Conservation (phyloP, 2,329 filamentous ascomycete genomes). For the Calonectria pteridis region DNA sequence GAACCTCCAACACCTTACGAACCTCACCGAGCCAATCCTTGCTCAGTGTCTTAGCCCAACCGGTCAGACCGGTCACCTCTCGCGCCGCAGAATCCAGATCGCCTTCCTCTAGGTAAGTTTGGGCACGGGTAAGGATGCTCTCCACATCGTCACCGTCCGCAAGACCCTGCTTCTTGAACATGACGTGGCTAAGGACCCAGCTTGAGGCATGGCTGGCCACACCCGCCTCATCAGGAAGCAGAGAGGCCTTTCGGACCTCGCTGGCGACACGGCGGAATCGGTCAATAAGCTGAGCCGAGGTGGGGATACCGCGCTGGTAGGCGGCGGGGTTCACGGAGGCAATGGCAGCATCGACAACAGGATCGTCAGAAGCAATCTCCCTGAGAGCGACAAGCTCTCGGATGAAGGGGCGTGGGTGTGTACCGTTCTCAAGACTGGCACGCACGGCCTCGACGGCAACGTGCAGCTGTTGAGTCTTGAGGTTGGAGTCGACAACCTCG, state of each 20-base stretch:
- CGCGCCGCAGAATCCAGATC: constrained; percentile 90
- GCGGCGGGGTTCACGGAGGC: constrained; percentile 94
- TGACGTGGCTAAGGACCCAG: constrained; percentile 89
- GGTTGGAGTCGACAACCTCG: constrained; percentile 87
- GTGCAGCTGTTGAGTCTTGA: constrained; percentile 95
- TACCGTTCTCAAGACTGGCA: constrained; percentile 80
- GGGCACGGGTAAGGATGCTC: constrained; percentile 89
- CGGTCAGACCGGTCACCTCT: constrained; percentile 93
- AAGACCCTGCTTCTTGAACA: constrained; percentile 94
- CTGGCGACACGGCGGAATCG: constrained; percentile 92
- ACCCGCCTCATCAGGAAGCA: constrained; percentile 93
- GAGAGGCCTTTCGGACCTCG: constrained; percentile 93
- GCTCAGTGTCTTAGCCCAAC: constrained; percentile 96
- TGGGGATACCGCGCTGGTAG: constrained; percentile 92
- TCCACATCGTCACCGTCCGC: constrained; percentile 91
- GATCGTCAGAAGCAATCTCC: constrained; percentile 86
- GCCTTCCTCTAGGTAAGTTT: constrained; percentile 92
- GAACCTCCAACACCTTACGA: constrained; percentile 91
- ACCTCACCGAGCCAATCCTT: constrained; percentile 94
- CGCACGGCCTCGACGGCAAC: constrained; percentile 95
- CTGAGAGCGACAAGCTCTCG: constrained; percentile 94
- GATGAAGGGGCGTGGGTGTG: constrained; percentile 84
- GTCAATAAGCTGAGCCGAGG: constrained; percentile 88
- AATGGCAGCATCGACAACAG: constrained; percentile 92
- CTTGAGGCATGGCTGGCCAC: constrained; percentile 94